Percentiles rank a stretch among this genome's conserved stretches.
phyloP scores from a whole-genome alignment of 179 eudicot species.

The Silene coronaria region DNA sequence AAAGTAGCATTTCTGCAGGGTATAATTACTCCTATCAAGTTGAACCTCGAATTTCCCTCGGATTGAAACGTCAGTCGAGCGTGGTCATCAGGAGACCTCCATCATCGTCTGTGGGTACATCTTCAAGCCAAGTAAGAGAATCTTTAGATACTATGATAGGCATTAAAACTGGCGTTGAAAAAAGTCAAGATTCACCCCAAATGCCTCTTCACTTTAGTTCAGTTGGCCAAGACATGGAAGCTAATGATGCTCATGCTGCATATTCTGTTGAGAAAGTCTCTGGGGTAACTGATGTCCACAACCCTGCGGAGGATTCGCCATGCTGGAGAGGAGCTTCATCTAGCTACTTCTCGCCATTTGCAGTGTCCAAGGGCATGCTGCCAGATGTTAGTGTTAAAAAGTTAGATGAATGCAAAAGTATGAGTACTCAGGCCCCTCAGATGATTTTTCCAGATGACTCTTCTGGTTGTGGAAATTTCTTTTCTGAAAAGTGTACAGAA shows the following conservation, averaged over 20 bases:
- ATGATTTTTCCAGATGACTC: conserved; percentile 13
- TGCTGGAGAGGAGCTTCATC: conserved; percentile 94
- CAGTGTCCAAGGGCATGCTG: conserved; percentile 27
- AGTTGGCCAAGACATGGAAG: conserved; percentile 25
- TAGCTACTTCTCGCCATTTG: conserved; percentile 39
- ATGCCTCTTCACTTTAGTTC: conserved; percentile 27
- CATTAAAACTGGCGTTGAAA: conserved; percentile 22
- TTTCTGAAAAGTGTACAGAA: conserved; percentile 17
- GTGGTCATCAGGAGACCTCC: conserved; percentile 26
- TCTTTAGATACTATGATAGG: conserved; percentile 16
- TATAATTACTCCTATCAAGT: conserved; percentile 24
- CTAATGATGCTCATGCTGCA: conserved; percentile 33
- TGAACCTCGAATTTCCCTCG: conserved; percentile 26
- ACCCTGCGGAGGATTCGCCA: conserved; percentile 78
- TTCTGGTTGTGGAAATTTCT: conserved; percentile 23
- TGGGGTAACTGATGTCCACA: conserved; percentile 46
- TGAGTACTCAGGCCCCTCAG: conserved; percentile 29
- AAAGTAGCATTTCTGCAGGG: conserved; percentile 21
- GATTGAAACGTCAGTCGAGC: conserved; percentile 22
- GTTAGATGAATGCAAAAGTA: conserved; percentile 28
- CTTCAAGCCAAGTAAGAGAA: conserved; percentile 32
- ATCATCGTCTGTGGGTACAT: conserved; percentile 19
- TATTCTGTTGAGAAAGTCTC: conserved; percentile 38
- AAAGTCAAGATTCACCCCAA: conserved; percentile 30
- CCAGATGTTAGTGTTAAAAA: conserved; percentile 27